Base-by-base conservation (phyloP, 2,329 filamentous ascomycete species). In the Xylaria sp. region DNA sequence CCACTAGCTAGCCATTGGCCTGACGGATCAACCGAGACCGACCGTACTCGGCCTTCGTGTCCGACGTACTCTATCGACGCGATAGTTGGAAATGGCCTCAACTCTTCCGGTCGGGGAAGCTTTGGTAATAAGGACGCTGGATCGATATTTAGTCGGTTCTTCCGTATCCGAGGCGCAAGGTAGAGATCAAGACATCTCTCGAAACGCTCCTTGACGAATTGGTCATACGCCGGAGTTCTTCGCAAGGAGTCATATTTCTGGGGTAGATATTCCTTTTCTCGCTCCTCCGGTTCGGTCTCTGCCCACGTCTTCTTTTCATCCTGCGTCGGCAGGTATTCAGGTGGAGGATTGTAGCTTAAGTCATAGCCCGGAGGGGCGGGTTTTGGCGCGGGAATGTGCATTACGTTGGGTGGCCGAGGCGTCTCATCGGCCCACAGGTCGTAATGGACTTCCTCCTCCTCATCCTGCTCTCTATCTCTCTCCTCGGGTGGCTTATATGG, bases 391-490 rank as follows among this genome's bases (percentile, higher is more conserved):
- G 94, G 90, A 50, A 97, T 89, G 68, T 97, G 91, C 92, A 97
- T 97, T 34, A 89, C 80, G 71, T 97, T 90, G 57, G 92, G 89
- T 29, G 89, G 85, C 63, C 88, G 83, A 9, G 91, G 85, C 63
- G 88, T 84, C 72, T 99, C 93, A 67, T 97, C 90, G 49, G 93
- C 91, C 94, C 94, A 99, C 50, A 99, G 84, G 69, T 99, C 94
- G 68, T 92, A 96, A 66, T 86, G 87, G 20, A 83, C 82, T 39
- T 89, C 79, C 49, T 89, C 86, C 54, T 89, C 80, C 51, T 90
- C 86, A 48, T 89, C 84, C 51, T 90, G 85, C 61, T 92, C 85
- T 58, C 87, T 82, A 64, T 91, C 74, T 40, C 73, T 76, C 60
- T 83, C 89, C 66, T 86, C 81, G 0, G 86, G 86, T 3, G 91